These are phyloP conservation scores for Trypanosoma theileri DNA, from an alignment of 208 protist species.

Conservation along the genomic window DNA sequence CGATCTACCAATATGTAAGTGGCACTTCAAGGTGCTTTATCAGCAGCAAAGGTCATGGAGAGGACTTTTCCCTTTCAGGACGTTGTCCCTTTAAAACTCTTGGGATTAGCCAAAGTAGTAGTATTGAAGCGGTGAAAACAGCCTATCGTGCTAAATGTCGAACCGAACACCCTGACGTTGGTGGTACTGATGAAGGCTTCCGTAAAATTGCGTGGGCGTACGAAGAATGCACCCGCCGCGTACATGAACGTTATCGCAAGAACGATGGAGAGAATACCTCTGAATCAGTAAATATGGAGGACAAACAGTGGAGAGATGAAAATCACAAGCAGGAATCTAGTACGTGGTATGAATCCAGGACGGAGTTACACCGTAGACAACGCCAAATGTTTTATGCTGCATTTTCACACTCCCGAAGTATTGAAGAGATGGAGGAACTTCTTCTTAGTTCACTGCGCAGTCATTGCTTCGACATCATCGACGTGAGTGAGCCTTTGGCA, in stretches of 20 bases:
- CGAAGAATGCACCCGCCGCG: constrained; percentile 21
- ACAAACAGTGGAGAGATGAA: neutral
- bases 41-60: neutral
- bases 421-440: constrained; percentile 23
- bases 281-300: too few species aligned
- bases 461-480: constrained; percentile 23
- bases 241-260: constrained; percentile 1
- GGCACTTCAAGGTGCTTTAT: constrained; percentile 1
- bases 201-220: constrained; percentile 25
- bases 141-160: constrained; percentile 31
- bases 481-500: constrained; percentile 15
- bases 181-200: constrained; percentile 32
- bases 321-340: neutral
- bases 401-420: constrained; percentile 13
- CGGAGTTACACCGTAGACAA: neutral
- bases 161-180: constrained; percentile 35
- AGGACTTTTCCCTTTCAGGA: neutral
- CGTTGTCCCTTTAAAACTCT: constrained; percentile 17
- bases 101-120: constrained; percentile 21
- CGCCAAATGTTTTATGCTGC: constrained; percentile 21
- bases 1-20: too few species aligned
- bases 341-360: constrained; percentile 9
- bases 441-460: constrained; percentile 11
- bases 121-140: constrained; percentile 21
- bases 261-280: neutral